Evolutionary conservation across 2,329 filamentous ascomycete genomes (phyloP), one percentile per base, ranked within the genome.

Genomic region (Verticillium longisporum): DNA sequence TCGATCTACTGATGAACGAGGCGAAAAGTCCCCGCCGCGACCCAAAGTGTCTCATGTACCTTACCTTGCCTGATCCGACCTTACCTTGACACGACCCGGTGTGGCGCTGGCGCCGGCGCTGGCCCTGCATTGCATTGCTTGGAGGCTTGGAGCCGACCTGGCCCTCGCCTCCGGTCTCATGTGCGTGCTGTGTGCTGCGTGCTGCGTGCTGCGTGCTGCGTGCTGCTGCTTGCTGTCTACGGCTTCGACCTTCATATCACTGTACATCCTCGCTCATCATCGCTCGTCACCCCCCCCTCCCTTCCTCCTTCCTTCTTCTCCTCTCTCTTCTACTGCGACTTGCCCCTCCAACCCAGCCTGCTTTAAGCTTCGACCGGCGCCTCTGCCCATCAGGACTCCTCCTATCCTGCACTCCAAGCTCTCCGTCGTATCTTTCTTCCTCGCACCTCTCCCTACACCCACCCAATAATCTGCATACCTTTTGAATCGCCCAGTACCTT

Each of bases 221-320:
- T n/a, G n/a, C n/a, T 50, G 45, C 34, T 13, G 34, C 13, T 36
- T 36, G 26, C 26, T 26, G 26, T 26, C 26, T 36, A 13, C 34
- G 7, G 13, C 34, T 36, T 36, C 34, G 34, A 10, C n/a, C n/a
- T 50, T 21, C 45, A 50, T 50, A 50, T 50, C 45, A 50, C 45
- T 50, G 7, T 11, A n/a, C 45, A 18, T 59, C 58, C 58, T 37
- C 58, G 11, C 45, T 18, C 45, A 3, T 50, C 45, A 26, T 6
- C n/a, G 21, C 18, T n/a, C 45, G 11, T 26, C 32, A 21, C 26
- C 26, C 56, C 21, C 54, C 14, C 38, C 56, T 38, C 41, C 58
- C 32, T 34, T 58, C 58, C 59, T 61, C 53, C 31, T 41, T 21
- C 37, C 55, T 59, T 33, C 45, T 56, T 59, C 21, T 32, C 36